These are phyloP conservation scores for Xylaria cubensis DNA, from an alignment of 495 filamentous ascomycete genomes.

Conservation along the genomic window DNA sequence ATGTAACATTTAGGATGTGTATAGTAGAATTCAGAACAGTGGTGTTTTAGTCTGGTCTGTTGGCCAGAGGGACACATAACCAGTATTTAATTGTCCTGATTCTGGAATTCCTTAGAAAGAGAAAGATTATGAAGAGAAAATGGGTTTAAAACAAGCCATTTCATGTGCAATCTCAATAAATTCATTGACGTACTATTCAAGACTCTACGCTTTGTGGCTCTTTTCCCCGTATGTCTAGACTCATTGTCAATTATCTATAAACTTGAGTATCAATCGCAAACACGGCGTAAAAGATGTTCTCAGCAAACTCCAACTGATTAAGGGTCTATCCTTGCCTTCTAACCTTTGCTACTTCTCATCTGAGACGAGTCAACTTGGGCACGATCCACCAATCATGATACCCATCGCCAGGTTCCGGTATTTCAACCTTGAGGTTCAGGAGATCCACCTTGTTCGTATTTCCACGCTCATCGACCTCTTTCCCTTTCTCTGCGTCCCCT, in stretches of 20 bases:
- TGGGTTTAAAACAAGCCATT: neutral
- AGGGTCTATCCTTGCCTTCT: neutral
- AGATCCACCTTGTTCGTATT: slow-evolving; percentile 25
- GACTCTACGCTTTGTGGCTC: neutral
- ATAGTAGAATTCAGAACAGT: neutral
- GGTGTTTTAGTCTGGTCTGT: neutral
- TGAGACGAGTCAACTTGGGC: slow-evolving; percentile 58
- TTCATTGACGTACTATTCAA: neutral
- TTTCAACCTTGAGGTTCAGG: slow-evolving; percentile 56
- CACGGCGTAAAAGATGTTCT: neutral
- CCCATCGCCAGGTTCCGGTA: slow-evolving; percentile 60
- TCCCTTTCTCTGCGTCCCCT: neutral
- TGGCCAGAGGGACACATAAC: neutral
- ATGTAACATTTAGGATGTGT: slow-evolving; percentile 10
- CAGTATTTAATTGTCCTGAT: neutral
- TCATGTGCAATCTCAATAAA: neutral
- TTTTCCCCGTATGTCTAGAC: neutral
- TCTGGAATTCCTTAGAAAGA: neutral
- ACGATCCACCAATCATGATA: slow-evolving; percentile 85
- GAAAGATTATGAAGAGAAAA: neutral
- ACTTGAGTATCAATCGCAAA: neutral
- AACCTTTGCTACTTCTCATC: neutral
- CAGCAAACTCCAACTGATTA: neutral
- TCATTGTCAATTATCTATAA: neutral
- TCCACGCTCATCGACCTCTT: slow-evolving; percentile 22